Evolutionary conservation across 176 grass and related monocot species (phyloP).

Genomic region (Carex pumila): DNA sequence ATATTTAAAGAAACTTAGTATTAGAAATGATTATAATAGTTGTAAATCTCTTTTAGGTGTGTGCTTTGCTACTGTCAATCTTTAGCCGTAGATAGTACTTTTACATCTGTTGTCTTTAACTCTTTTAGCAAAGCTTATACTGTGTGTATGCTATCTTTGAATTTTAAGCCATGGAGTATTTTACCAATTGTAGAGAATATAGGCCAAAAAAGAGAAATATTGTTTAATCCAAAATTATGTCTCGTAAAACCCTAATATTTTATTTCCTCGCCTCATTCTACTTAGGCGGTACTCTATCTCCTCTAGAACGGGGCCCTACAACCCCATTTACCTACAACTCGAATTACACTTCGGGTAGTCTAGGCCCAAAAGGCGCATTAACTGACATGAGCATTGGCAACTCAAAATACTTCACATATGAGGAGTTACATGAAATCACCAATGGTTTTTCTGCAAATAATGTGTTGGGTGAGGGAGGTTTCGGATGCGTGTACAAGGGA

Average conservation of each 20-base stretch:
- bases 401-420: conserved; percentile 55
- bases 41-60: not conserved
- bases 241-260: not conserved
- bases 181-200: not conserved
- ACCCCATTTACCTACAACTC: conserved; percentile 41
- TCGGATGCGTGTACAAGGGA: conserved; percentile 75
- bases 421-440: conserved; percentile 72
- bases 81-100: too few species aligned
- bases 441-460: conserved; percentile 61
- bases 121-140: not conserved
- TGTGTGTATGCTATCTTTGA: not conserved
- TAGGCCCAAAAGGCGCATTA: conserved; percentile 23
- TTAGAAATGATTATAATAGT: not conserved
- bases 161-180: not conserved
- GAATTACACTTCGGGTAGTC: conserved; percentile 37
- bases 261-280: not conserved
- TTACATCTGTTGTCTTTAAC: not conserved
- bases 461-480: conserved; percentile 80
- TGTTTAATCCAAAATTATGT: not conserved
- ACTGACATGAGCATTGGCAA: conserved; percentile 60
- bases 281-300: conserved; percentile 5
- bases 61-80: not conserved
- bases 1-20: not conserved
- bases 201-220: not conserved
- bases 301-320: conserved; percentile 15